phyloP scores from a whole-genome alignment of 441 rosid genomes.

The Geranium incanum region DNA sequence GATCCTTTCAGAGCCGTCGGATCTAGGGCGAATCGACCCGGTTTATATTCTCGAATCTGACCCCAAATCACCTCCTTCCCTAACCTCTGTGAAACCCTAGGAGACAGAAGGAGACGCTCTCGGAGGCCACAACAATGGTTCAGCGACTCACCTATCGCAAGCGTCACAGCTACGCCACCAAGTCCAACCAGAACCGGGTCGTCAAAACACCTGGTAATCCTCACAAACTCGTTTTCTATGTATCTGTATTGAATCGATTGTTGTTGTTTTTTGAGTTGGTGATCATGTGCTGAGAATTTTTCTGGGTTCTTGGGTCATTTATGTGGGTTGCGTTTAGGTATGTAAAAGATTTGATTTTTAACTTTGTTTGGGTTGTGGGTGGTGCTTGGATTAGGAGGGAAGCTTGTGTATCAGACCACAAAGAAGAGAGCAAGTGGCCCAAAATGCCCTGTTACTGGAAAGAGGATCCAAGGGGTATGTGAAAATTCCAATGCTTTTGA shows the following conservation, averaged over 20 bases:
- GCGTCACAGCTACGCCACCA: conserved; percentile 74
- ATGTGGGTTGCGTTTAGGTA: background rate
- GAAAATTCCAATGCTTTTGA: background rate
- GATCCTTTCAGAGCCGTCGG: background rate
- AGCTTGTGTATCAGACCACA: conserved; percentile 70
- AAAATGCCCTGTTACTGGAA: conserved; percentile 76
- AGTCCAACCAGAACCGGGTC: conserved; percentile 30
- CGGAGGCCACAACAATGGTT: conserved; percentile 40
- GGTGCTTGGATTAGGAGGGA: conserved; percentile 44
- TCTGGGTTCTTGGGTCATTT: background rate
- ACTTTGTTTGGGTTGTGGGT: background rate
- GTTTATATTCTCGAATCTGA: background rate
- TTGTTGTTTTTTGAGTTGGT: background rate
- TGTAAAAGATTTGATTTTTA: background rate
- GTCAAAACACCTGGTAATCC: conserved; percentile 73
- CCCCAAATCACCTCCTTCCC: background rate
- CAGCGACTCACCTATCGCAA: conserved; percentile 73
- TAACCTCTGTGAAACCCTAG: background rate
- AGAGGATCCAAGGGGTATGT: conserved; percentile 75
- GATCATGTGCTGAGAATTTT: background rate
- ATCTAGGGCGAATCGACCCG: background rate
- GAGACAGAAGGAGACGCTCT: background rate
- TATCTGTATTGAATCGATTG: background rate
- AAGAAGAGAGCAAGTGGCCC: conserved; percentile 86
- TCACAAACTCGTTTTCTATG: background rate